phyloP scores from a whole-genome alignment of 768 basidiomycete genomes.

The Hydnum rufescens region DNA sequence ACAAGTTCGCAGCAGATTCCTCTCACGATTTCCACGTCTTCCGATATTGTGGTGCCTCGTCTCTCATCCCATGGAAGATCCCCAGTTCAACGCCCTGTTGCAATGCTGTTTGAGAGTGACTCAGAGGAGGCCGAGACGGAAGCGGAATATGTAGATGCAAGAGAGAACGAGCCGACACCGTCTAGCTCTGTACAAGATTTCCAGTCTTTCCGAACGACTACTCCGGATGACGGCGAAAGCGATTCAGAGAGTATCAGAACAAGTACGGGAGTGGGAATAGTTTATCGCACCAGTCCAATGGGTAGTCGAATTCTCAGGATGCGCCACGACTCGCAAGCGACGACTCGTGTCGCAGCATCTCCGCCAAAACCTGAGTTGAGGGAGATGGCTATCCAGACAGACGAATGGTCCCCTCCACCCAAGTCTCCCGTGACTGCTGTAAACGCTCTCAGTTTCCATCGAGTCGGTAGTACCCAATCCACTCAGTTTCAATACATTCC shows the following conservation, averaged over 20 bases:
- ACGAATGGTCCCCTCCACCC: conserved; percentile 31
- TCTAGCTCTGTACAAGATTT: conserved; percentile 41
- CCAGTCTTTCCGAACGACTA: conserved; percentile 28
- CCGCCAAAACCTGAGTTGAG: conserved; percentile 37
- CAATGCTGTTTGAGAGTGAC: conserved; percentile 18
- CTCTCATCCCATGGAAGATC: background rate
- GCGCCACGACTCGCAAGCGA: conserved; percentile 1
- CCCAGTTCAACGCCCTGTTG: conserved; percentile 3
- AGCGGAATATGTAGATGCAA: conserved; percentile 55
- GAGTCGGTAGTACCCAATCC: conserved; percentile 30
- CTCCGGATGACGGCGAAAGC: conserved; percentile 27
- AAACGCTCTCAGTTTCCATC: conserved; percentile 15
- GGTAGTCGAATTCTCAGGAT: conserved; percentile 5
- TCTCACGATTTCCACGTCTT: background rate
- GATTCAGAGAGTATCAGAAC: conserved; percentile 58
- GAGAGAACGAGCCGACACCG: conserved; percentile 49
- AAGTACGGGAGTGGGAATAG: conserved; percentile 27
- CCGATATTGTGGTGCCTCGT: background rate
- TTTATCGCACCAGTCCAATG: conserved; percentile 14
- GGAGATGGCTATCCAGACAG: conserved; percentile 68
- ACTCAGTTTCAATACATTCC: conserved; percentile 53
- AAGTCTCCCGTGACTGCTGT: conserved; percentile 16
- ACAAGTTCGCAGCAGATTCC: background rate
- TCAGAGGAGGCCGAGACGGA: conserved; percentile 35
- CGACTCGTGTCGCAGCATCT: background rate